These are phyloP conservation scores for Solanum ahanhuiri DNA, from an alignment of 257 asterid genomes.

Conservation along the genomic window DNA sequence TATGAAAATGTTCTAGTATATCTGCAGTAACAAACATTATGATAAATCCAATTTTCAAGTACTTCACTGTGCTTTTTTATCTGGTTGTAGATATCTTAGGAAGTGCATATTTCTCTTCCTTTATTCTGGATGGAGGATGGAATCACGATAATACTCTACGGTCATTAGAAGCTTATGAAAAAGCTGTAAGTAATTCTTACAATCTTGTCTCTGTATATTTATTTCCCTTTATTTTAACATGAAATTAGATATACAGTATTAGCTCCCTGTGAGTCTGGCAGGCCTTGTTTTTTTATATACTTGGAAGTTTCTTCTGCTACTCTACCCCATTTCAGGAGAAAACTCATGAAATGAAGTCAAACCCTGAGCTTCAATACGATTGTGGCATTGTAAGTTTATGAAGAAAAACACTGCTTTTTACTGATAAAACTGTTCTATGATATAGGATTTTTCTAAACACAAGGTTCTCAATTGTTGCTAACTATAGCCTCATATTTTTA, in stretches of 20 bases:
- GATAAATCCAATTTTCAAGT: not conserved
- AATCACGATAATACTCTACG: too few species aligned
- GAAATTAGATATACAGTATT: not conserved
- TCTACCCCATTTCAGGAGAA: constrained; percentile 50
- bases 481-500: not conserved
- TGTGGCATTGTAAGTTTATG: constrained; percentile 59
- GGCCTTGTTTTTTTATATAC: not conserved
- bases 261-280: not conserved
- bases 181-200: too few species aligned
- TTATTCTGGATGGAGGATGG: constrained; percentile 22
- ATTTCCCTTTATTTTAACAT: not conserved
- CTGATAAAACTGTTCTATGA: not conserved
- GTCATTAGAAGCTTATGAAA: too few species aligned
- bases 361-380: constrained; percentile 74
- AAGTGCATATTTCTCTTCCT: constrained; percentile 74
- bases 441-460: not conserved
- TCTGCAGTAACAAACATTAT: not conserved
- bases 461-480: not conserved
- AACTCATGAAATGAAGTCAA: constrained; percentile 54
- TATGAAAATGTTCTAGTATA: not conserved
- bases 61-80: constrained; percentile 1
- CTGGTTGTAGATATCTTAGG: constrained; percentile 62
- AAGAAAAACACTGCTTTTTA: not conserved
- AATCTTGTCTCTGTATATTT: too few species aligned
- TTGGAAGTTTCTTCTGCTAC: not conserved